Evolutionary conservation across 345 rosid species (phyloP), one percentile per base, ranked within the genome.

Genomic region (Viola odorata): DNA sequence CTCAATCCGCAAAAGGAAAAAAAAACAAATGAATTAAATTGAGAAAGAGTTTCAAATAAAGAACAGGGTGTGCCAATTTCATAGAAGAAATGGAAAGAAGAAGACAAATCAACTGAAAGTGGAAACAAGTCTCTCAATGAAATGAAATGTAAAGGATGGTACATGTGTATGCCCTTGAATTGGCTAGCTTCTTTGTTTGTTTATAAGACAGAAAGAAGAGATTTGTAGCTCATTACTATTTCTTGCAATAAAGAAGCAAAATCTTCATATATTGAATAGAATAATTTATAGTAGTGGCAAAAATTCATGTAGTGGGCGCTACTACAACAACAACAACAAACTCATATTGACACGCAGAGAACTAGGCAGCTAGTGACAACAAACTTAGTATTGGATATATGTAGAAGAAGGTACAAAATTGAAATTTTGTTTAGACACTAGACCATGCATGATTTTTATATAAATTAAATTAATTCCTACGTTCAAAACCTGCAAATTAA

Each of bases 191-290:
- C 9, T 5, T 41, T 41, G 5, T 9, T 41, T 41, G 45, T 41
- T 5, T 9, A 41, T 41, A 9, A 41, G 9, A 41, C 5, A 5
- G 41, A 44, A 8, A 45, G 5, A 44, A 6, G 4, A 15, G 4
- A 58, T 3, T 12, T 7, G 17, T 7, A 59, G 0, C 45, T 5
- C 6, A 48, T 8, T 45, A 23, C 12, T n/a, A 45, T 8, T 3
- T 45, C 5, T n/a, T n/a, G n/a, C n/a, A n/a, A n/a, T n/a, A n/a
- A n/a, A 45, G 50, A 45, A 55, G 45, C 45, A n/a, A 45, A 64
- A 64, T 54, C 36, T 64, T 54, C 60, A 55, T 64, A 45, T 36
- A 32, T 53, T 58, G 49, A 23, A 8, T 60, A 54, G 12, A 45
- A 45, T 45, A n/a, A n/a, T n/a, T n/a, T n/a, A n/a, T n/a, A n/a